Evolutionary conservation across 2,329 filamentous ascomycete species (phyloP), one percentile per base, ranked within the genome.

Genomic region (Elsinoe batatas): DNA sequence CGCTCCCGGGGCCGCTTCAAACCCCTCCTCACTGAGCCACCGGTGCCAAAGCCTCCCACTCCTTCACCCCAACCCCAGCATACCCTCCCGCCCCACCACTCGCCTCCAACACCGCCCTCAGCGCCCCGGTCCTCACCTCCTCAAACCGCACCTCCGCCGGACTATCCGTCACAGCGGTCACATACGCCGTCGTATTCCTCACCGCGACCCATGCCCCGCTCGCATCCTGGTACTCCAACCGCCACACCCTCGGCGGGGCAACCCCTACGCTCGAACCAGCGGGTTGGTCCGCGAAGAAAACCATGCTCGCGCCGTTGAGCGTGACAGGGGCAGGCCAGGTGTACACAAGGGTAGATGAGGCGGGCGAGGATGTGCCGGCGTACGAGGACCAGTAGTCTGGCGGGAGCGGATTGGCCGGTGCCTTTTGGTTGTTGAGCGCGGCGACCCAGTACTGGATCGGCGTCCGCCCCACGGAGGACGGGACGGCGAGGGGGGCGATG

Each of bases 331-430:
- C 5, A 3, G 47, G 47, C 47, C 32, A 51, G 5, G 12, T 18
- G 33, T 51, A 51, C 3, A 51, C 33, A 2, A 51, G 47, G 1
- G 47, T 51, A 6, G 32, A 37, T 2, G 33, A 37, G 3, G 47
- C 33, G 5, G 47, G 47, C 2, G 33, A 38, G 8, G 32, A 22
- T 13, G 32, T 17, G 12, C 47, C 47, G 32, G 32, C 33, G 47
- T 51, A 51, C 8, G 47, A 51, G 33, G 33, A 51, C 47, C 47
- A 51, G 47, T 51, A 51, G 33, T 51, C 47, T 26, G 47, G 47
- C n/a, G 47, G 47, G n/a, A 51, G 33, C 5, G 47, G 47, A 33
- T 51, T 51, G 33, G 47, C 17, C 11, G 47, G 47, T 2, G 36
- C 11, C 20, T 51, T 51, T 7, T 22, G 13, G 47, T 51, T 43